These are phyloP conservation scores for Pseudocercospora crystallina DNA, from an alignment of 2,329 filamentous ascomycete species.

Conservation along the genomic window DNA sequence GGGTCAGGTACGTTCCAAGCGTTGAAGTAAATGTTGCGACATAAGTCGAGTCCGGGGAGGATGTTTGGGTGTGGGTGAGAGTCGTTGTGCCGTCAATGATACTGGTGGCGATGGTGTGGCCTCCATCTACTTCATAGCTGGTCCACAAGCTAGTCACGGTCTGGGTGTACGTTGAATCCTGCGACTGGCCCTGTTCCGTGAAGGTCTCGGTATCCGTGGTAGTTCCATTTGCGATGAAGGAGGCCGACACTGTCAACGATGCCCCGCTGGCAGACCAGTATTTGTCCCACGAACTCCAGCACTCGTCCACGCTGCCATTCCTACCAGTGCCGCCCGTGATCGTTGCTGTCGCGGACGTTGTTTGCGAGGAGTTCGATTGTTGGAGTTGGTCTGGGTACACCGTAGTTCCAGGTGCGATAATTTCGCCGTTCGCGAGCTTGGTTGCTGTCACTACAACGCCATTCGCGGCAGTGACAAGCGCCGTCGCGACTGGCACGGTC, in stretches of 20 bases:
- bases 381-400: background rate
- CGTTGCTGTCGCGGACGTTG: background rate
- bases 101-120: constrained; percentile 5
- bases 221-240: background rate
- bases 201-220: background rate
- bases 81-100: constrained; percentile 1
- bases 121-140: background rate
- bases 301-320: background rate
- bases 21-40: background rate
- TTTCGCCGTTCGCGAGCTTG: constrained; percentile 3
- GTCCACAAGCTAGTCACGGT: background rate
- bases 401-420: background rate
- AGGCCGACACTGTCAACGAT: background rate
- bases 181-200: background rate
- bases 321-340: background rate
- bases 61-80: background rate
- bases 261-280: constrained; percentile 5
- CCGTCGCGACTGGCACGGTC: background rate
- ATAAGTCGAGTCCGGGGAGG: background rate
- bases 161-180: background rate
- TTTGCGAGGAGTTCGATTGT: background rate
- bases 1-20: background rate
- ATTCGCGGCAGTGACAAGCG: background rate
- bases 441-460: constrained; percentile 3
- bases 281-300: constrained; percentile 2